phyloP scores from a whole-genome alignment of 768 basidiomycete species.

The Terana coerulea region DNA sequence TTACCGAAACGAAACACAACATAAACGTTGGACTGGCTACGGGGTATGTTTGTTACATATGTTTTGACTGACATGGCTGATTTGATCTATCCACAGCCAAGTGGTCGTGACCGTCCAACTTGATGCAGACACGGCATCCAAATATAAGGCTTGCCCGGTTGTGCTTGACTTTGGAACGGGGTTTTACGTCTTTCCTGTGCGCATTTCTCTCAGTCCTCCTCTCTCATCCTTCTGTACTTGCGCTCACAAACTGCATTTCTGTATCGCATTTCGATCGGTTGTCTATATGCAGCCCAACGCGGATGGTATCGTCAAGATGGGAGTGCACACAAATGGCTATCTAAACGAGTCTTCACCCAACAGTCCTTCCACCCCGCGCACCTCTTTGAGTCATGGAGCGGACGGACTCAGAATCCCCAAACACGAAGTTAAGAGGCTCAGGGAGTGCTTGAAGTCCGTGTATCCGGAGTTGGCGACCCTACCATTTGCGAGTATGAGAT shows the following conservation, averaged over 20 bases:
- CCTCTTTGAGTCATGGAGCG: constrained; percentile 52
- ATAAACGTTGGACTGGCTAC: constrained; percentile 56
- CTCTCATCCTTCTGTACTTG: not conserved
- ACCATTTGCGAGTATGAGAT: constrained; percentile 65
- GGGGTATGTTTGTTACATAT: constrained; percentile 49
- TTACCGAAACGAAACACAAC: not conserved
- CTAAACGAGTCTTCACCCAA: constrained; percentile 39
- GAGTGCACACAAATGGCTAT: constrained; percentile 73
- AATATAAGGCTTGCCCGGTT: constrained; percentile 63
- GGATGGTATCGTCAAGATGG: constrained; percentile 71
- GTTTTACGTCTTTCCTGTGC: constrained; percentile 82
- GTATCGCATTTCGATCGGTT: too few species aligned
- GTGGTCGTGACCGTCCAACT: constrained; percentile 75
- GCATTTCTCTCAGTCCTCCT: constrained; percentile 14
- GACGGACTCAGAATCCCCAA: constrained; percentile 67
- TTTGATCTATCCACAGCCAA: constrained; percentile 48
- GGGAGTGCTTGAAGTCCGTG: constrained; percentile 47
- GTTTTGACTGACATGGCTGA: not conserved
- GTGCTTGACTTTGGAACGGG: constrained; percentile 69
- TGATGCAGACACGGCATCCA: constrained; percentile 58
- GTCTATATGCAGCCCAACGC: constrained; percentile 71
- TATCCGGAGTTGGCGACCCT: constrained; percentile 79
- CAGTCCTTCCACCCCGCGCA: constrained; percentile 72
- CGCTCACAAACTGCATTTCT: too few species aligned
- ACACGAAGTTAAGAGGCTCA: constrained; percentile 43